Percentiles rank a stretch among this genome's conserved stretches.
These are phyloP conservation scores for Daldinia caldariorum DNA, from an alignment of 495 filamentous ascomycete species.

Conservation along the genomic window DNA sequence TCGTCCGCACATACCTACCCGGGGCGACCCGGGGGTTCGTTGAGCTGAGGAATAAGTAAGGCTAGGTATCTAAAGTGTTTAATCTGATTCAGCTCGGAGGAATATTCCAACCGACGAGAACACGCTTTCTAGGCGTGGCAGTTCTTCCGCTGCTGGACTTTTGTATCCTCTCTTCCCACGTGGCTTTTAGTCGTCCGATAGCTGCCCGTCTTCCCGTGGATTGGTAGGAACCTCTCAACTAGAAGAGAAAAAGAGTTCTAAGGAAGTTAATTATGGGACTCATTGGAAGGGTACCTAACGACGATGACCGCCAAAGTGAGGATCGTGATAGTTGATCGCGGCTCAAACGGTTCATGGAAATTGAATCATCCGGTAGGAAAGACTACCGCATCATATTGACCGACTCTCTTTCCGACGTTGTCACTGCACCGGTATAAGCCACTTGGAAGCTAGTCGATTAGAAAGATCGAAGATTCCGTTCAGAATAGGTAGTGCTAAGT, in stretches of 20 bases:
- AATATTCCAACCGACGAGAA: constrained; percentile 1
- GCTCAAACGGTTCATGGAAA: background rate
- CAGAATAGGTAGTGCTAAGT: background rate
- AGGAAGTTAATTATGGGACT: background rate
- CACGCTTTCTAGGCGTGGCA: background rate
- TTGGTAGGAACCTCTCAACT: background rate
- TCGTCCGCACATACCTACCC: background rate
- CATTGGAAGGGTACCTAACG: no score
- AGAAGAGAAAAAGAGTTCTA: background rate
- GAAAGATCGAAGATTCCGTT: background rate
- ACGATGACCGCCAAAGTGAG: background rate
- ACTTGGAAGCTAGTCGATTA: background rate
- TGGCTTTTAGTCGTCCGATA: background rate
- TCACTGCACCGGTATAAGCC: background rate
- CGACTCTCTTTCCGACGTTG: background rate
- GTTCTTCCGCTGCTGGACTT: background rate
- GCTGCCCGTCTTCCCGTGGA: background rate
- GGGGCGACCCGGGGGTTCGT: background rate
- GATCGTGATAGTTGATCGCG: background rate
- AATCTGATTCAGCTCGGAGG: background rate
- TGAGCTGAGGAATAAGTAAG: constrained; percentile 9
- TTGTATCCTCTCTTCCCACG: background rate
- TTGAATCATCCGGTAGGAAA: background rate
- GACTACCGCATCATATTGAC: background rate
- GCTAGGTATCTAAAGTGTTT: background rate